Evolutionary conservation across 371 early-diverging fungal species (phyloP).

Genomic region (Coemansia sp.): DNA sequence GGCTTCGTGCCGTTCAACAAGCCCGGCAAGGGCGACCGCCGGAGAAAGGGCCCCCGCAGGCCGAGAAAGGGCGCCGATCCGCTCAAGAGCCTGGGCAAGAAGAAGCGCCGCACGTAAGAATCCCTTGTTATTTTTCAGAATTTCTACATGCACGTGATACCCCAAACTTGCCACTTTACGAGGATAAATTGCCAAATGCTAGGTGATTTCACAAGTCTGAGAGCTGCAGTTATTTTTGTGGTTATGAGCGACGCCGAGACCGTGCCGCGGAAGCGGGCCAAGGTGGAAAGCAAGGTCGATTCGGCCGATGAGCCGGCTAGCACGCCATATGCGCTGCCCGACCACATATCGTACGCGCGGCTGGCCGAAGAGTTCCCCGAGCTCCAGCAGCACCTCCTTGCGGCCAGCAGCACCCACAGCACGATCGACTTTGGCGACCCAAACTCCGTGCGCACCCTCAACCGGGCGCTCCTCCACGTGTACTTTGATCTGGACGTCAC

Average conservation of each 20-base stretch:
- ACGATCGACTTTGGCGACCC: constrained; percentile 26
- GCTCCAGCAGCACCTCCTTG: constrained; percentile 6
- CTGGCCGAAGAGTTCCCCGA: constrained; percentile 13
- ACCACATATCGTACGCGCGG: constrained; percentile 6
- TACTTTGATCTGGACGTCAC: constrained; percentile 33
- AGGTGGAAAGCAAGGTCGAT: neutral
- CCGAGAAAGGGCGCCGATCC: constrained; percentile 28
- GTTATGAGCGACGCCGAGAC: neutral
- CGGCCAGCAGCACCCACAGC: neutral
- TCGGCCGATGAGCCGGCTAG: too few species aligned
- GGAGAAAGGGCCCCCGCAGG: constrained; percentile 17
- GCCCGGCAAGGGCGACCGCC: constrained; percentile 20
- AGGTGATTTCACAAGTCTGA: too few species aligned
- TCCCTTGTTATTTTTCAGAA: neutral
- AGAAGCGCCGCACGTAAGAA: constrained; percentile 23
- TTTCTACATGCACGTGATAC: neutral
- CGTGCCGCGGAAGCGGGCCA: neutral
- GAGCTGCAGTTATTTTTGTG: neutral
- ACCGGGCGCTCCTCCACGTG: constrained; percentile 23
- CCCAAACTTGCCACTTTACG: neutral
- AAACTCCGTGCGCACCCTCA: constrained; percentile 22
- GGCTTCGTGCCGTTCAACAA: constrained; percentile 55
- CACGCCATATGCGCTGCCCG: constrained; percentile 15
- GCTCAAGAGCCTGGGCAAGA: constrained; percentile 39
- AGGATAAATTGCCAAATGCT: too few species aligned